phyloP scores from a whole-genome alignment of 2,329 filamentous ascomycete species.

The Dactylonectria estremocensis region DNA sequence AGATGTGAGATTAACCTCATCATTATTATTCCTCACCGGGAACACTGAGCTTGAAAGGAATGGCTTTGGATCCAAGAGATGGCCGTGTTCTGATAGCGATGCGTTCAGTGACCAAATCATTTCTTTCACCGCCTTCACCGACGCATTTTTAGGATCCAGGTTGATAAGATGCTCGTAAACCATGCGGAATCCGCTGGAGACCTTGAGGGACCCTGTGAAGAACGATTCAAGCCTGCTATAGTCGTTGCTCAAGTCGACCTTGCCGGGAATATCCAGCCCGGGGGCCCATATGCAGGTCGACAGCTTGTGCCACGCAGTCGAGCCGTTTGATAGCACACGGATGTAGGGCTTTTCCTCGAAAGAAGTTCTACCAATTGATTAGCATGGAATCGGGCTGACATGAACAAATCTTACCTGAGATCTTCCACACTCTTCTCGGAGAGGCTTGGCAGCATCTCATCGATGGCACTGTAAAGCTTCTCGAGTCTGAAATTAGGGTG shows the following conservation, averaged over 20 bases:
- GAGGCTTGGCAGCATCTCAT: not conserved
- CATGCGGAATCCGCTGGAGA: constrained; percentile 33
- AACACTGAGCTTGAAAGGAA: constrained; percentile 32
- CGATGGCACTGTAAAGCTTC: not conserved
- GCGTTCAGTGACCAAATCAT: constrained; percentile 38
- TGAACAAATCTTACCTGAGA: constrained; percentile 2
- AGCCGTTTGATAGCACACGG: constrained; percentile 22
- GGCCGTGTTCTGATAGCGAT: constrained; percentile 34
- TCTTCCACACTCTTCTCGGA: not conserved
- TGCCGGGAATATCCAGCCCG: constrained; percentile 33
- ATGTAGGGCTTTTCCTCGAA: constrained; percentile 32
- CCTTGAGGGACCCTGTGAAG: constrained; percentile 36
- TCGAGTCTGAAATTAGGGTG: too few species aligned
- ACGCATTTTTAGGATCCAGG: constrained; percentile 2
- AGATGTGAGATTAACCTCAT: constrained; percentile 32
- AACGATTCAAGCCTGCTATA: constrained; percentile 39
- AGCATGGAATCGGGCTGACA: constrained; percentile 28
- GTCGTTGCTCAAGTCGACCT: constrained; percentile 38
- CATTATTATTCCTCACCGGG: constrained; percentile 27
- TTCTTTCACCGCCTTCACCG: constrained; percentile 1
- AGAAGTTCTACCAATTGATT: not conserved
- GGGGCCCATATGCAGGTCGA: constrained; percentile 41
- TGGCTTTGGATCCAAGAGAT: constrained; percentile 36
- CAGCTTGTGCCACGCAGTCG: constrained; percentile 32
- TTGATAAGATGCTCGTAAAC: constrained; percentile 35